Evolutionary conservation across 2,329 filamentous ascomycete species (phyloP).

Genomic region (Fonsecaea monophora): DNA sequence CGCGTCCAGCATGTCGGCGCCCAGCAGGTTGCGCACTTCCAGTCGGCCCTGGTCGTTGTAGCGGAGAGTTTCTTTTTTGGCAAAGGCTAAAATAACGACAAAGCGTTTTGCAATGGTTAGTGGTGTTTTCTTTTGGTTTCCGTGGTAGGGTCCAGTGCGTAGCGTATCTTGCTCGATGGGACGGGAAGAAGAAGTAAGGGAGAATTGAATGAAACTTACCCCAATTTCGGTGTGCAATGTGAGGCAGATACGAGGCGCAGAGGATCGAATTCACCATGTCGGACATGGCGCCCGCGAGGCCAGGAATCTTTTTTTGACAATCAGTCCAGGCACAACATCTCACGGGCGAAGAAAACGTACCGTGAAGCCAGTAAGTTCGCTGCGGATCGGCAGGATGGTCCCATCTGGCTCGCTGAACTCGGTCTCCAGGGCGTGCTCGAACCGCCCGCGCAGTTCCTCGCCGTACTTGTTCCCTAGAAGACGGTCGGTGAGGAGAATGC

Average conservation of each 20-base stretch:
- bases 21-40: conserved; percentile 28
- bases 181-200: background rate
- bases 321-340: background rate
- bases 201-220: background rate
- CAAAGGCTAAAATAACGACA: conserved; percentile 17
- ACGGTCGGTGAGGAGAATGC: conserved; percentile 24
- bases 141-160: no score
- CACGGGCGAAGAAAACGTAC: conserved; percentile 4
- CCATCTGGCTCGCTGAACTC: conserved; percentile 32
- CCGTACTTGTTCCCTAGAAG: conserved; percentile 25
- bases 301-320: conserved; percentile 22
- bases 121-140: no score
- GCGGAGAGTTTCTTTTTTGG: conserved; percentile 28
- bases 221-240: conserved; percentile 37
- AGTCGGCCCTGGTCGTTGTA: conserved; percentile 27
- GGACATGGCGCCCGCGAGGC: conserved; percentile 30
- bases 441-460: conserved; percentile 19
- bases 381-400: conserved; percentile 32
- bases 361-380: conserved; percentile 33
- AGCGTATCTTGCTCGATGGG: no score
- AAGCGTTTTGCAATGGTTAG: background rate
- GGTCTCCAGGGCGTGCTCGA: conserved; percentile 28
- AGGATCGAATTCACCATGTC: conserved; percentile 33
- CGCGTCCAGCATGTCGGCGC: conserved; percentile 36
- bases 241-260: conserved; percentile 32